Base-by-base conservation (phyloP, 179 eudicot genomes). In the Patellifolia procumbens region DNA sequence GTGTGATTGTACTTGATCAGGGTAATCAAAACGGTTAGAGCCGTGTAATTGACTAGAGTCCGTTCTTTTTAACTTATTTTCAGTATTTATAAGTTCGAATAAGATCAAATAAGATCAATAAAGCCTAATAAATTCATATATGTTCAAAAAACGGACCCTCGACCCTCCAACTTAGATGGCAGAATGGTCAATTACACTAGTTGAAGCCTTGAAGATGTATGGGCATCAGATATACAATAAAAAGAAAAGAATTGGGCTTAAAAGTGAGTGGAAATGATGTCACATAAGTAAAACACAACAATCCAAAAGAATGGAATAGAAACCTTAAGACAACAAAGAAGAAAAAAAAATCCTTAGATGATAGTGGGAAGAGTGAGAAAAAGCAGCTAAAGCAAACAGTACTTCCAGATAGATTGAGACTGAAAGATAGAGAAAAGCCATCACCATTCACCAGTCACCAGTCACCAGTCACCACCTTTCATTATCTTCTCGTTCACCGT, bases 201-300 rank as follows among this genome's bases (percentile, higher is more conserved):
- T n/a, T 6, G 62, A n/a, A n/a, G n/a, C n/a, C n/a, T n/a, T n/a
- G n/a, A 7, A 3, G 62, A 9, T 59, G 32, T 31, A 29, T 61
- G 66, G 66, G 39, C 7, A 19, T 13, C 9, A 61, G n/a, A n/a
- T n/a, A 39, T 39, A 39, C 9, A 39, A 39, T 39, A 39, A 39
- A 39, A 60, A 60, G 24, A 56, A 37, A 35, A 39, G 75, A 72
- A 56, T 37, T 56, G 48, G 75, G 22, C 10, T 37, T 72, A 11
- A 59, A 70, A 78, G 70, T 70, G 71, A 72, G 69, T 15, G 43
- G 31, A 78, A n/a, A 72, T 78, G 77, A 78, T 78, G 81, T 78
- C 77, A 56, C 61, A 22, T 56, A 73, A 65, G 35, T 46, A 52
- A 55, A 72, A 63, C 76, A 78, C 37, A 58, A 72, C 70, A 8